phyloP scores from a whole-genome alignment of 345 rosid species.

The Noccaea caerulescens region DNA sequence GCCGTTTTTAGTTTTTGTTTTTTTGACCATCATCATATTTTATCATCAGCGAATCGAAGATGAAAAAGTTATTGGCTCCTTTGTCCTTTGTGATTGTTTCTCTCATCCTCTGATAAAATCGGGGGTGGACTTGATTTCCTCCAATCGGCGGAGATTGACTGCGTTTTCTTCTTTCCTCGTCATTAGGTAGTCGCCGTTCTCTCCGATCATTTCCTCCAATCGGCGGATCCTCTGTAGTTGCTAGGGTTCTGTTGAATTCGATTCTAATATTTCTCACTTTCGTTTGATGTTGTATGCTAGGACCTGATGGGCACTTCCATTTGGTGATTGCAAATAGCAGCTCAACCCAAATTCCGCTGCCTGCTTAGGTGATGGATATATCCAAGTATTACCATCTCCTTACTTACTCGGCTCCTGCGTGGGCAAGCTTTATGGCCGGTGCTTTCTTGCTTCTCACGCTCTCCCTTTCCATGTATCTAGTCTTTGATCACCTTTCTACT shows the following conservation, averaged over 20 bases:
- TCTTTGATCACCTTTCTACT: conserved; percentile 90
- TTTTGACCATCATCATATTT: background rate
- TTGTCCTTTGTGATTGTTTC: background rate
- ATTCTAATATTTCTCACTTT: too few relatives aligned
- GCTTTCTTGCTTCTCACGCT: conserved; percentile 62
- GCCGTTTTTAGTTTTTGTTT: background rate
- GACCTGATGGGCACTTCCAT: too few relatives aligned
- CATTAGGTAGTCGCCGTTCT: background rate
- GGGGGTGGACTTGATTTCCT: background rate
- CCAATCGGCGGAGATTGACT: background rate
- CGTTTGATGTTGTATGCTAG: too few relatives aligned
- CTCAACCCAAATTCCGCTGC: background rate
- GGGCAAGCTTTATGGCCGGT: conserved; percentile 75
- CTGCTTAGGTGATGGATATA: conserved; percentile 30
- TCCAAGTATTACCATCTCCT: conserved; percentile 39
- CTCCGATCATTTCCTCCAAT: background rate
- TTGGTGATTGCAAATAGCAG: background rate
- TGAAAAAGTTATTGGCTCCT: conserved; percentile 12
- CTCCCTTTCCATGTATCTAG: conserved; percentile 74
- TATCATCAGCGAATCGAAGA: conserved; percentile 8
- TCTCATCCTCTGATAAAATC: background rate
- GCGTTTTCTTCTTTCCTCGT: background rate
- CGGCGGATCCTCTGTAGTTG: background rate
- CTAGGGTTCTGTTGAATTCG: too few relatives aligned
- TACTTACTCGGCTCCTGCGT: conserved; percentile 62